phyloP scores from a whole-genome alignment of 2,329 filamentous ascomycete species.

The Chaetomiaceae sp. region DNA sequence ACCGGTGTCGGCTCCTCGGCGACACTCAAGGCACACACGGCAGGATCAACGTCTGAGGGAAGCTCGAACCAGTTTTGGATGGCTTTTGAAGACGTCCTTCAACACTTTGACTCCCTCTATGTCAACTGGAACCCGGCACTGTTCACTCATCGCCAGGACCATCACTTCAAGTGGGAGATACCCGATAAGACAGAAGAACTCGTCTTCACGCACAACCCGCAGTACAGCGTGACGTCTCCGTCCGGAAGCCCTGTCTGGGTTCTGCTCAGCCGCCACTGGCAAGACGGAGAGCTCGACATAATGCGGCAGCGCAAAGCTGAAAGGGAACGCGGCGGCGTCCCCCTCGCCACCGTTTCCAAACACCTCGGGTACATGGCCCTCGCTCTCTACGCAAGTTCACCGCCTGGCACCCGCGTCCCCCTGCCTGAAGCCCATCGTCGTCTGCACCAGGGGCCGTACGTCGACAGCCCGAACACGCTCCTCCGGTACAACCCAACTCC shows the following conservation, averaged over 20 bases:
- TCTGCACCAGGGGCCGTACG: constrained; percentile 73
- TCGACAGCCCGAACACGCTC: constrained; percentile 89
- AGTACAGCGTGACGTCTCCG: constrained; percentile 63
- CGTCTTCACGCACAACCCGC: constrained; percentile 61
- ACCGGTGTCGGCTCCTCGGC: constrained; percentile 46
- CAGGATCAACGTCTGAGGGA: constrained; percentile 27
- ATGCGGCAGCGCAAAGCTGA: constrained; percentile 36
- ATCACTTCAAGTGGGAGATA: constrained; percentile 81
- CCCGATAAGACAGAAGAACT: constrained; percentile 43
- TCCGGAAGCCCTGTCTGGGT: constrained; percentile 69
- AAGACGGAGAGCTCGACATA: constrained; percentile 58
- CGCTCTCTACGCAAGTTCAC: constrained; percentile 64
- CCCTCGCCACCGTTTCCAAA: constrained; percentile 42
- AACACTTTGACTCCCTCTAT: constrained; percentile 94
- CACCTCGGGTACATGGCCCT: constrained; percentile 81
- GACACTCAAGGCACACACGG: constrained; percentile 27
- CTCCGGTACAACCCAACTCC: constrained; percentile 60
- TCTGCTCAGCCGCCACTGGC: constrained; percentile 80
- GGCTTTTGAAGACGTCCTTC: constrained; percentile 76
- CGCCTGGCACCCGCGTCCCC: constrained; percentile 63
- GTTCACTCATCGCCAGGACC: constrained; percentile 76
- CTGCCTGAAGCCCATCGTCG: constrained; percentile 59
- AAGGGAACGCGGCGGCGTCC: constrained; percentile 28
- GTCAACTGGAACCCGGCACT: constrained; percentile 93
- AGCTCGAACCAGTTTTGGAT: constrained; percentile 89